These are phyloP conservation scores for Penicillium sp. DNA, from an alignment of 2,329 filamentous ascomycete species.

Conservation along the genomic window DNA sequence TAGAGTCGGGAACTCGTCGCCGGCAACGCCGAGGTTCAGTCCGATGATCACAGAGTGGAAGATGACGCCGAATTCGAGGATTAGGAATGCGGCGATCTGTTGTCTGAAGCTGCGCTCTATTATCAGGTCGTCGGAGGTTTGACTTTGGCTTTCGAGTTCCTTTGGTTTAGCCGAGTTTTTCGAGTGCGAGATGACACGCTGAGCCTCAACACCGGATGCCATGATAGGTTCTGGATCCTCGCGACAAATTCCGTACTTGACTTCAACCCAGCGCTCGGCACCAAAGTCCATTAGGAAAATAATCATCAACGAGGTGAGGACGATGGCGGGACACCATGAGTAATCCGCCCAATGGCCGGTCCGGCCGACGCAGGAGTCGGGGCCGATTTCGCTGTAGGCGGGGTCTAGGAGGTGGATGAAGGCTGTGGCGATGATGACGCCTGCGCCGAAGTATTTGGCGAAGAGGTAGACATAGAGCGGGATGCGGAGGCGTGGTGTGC, in stretches of 20 bases:
- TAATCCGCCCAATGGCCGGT: conserved; percentile 51
- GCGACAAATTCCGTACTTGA: conserved; percentile 22
- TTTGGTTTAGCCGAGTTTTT: conserved; percentile 10
- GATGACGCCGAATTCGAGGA: conserved; percentile 58
- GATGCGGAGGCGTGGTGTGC: conserved; percentile 35
- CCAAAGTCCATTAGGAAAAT: conserved; percentile 42
- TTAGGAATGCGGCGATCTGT: conserved; percentile 41
- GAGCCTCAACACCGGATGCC: conserved; percentile 6
- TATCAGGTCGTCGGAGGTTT: conserved; percentile 1
- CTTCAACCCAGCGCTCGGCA: conserved; percentile 22
- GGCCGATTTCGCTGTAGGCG: conserved; percentile 44
- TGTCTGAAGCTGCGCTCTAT: conserved; percentile 33
- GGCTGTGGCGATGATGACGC: conserved; percentile 47
- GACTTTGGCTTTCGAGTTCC: conserved; percentile 12
- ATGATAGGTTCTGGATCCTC: conserved; percentile 23
- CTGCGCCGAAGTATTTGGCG: conserved; percentile 46
- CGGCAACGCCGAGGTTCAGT: conserved; percentile 57
- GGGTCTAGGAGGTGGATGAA: conserved; percentile 49
- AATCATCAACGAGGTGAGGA: conserved; percentile 45
- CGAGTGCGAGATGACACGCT: background rate
- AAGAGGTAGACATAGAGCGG: conserved; percentile 46
- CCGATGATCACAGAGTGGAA: conserved; percentile 63
- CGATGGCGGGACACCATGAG: conserved; percentile 52
- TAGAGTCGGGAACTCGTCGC: conserved; percentile 54
- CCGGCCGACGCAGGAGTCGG: conserved; percentile 50